Base-by-base conservation (phyloP, 352 stramenopile genomes). In the Pseudoperonospora humuli region DNA sequence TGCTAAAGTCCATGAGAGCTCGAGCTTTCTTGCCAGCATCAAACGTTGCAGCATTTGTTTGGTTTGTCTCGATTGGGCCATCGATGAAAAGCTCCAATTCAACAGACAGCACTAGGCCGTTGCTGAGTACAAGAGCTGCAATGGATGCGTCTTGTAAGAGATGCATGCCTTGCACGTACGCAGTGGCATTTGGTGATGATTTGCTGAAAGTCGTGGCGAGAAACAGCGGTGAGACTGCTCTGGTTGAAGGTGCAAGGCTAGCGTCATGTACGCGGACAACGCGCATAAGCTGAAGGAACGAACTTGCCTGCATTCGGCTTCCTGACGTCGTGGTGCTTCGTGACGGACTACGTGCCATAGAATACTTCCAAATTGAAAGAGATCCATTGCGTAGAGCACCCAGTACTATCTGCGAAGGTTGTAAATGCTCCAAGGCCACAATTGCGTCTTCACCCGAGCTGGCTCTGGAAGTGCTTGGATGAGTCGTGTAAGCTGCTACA, bases 401-500 rank as follows among this genome's bases (percentile, higher is more conserved):
- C 9, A 87, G 18, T 2, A 85, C 63, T 8, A 70, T 50, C n/a
- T 70, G 61, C 5, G 39, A 70, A 7, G 54, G 40, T 34, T 57
- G 20, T 0, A 80, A 31, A 7, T 75, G 56, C 11, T 61, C 27
- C 3, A 87, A 54, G 3, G 59, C 59, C 7, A 79, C 36, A 2
- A 84, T 54, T 9, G 42, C 45, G 26, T 64, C 54, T 3, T 27
- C 31, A 13, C 23, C 15, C 5, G 36, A 39, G 17, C 45, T 52
- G 9, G 42, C 33, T 15, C 29, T 26, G 3, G 25, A 29, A 3
- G 27, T 25, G 25, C 31, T 41, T 14, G 46, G n/a, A 3, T 14
- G 18, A 25, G 67, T 35, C 0, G 67, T 79, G 43, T 73, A 68
- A 1, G 66, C 64, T 35, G 73, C 75, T 8, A 79, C 57, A 0